Evolutionary conservation across 805 yeast species (phyloP), one percentile per base, ranked within the genome.

Genomic region (Groenewaldozyma salmanticensis): DNA sequence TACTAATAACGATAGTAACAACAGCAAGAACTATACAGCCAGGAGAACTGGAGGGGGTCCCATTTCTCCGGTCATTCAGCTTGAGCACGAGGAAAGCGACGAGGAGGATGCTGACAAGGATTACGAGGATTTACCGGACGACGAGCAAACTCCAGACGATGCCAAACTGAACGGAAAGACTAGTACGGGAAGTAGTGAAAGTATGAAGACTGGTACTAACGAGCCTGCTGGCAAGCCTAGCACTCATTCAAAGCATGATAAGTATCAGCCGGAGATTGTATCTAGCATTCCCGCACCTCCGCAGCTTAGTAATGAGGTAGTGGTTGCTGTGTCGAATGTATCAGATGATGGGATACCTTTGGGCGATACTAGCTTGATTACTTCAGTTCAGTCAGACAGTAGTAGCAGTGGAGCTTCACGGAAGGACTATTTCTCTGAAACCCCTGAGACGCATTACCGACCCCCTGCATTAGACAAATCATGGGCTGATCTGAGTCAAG

Each of bases 221-320:
- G 17, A 35, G 7, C 13, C 33, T 5, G 11, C 34, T 15, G 13
- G 21, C 4, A 27, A 43, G 21, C 31, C 31, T 11, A 4, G 17
- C 5, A 17, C 22, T 11, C 32, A 36, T 20, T 6, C 27, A 5
- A 32, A 4, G 20, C 17, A 18, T 15, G 21, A 34, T 18, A 16
- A 19, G 21, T 43, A n/a, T 22, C 36, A 33, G 27, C 49, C 49
- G 3, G 33, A 4, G n/a, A 24, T 46, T 17, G 39, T 40, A 11
- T 27, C 42, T 2, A 45, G 42, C 20, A 29, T 41, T 11, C 50
- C 50, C 11, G 50, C 48, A 5, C 52, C 51, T 2, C 53, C 54
- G 5, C 52, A 49, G 29, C 37, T 51, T 31, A 39, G 47, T 20
- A 44, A 45, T 13, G 54, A 51, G 38, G 42, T 44, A 1, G 53